Percentiles rank a stretch among this genome's conserved stretches.
Evolutionary conservation across 1,284 basidiomycete species (phyloP).

Genomic region (Leccinum subrobustum): DNA sequence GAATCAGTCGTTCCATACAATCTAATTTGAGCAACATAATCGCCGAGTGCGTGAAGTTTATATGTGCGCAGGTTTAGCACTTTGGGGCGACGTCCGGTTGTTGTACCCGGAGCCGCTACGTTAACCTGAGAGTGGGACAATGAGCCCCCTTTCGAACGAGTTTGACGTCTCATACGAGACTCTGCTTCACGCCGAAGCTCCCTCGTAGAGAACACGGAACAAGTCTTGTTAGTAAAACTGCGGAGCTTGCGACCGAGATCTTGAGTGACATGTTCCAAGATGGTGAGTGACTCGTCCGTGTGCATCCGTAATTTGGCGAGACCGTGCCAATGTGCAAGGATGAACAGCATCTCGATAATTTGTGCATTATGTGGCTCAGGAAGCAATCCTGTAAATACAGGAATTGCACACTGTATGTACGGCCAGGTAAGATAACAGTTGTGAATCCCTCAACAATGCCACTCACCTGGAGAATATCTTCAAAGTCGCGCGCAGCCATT

Average conservation of each 20-base stretch:
- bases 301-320: background rate
- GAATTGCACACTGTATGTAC: background rate
- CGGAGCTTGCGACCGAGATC: background rate
- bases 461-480: background rate
- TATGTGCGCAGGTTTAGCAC: background rate
- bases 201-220: background rate
- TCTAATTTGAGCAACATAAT: background rate
- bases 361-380: too few species aligned
- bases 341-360: too few species aligned
- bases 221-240: background rate
- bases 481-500: too few species aligned
- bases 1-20: background rate
- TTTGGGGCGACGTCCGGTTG: background rate
- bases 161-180: background rate
- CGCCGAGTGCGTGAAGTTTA: background rate
- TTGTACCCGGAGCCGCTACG: background rate
- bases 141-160: background rate
- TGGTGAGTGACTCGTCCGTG: background rate
- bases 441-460: background rate
- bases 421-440: background rate
- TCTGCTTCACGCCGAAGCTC: background rate
- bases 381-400: background rate
- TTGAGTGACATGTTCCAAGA: background rate
- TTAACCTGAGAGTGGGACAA: background rate
- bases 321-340: too few species aligned